Conservation (phyloP, 116 monocot genomes). For the Trichopus zeylanicus region DNA sequence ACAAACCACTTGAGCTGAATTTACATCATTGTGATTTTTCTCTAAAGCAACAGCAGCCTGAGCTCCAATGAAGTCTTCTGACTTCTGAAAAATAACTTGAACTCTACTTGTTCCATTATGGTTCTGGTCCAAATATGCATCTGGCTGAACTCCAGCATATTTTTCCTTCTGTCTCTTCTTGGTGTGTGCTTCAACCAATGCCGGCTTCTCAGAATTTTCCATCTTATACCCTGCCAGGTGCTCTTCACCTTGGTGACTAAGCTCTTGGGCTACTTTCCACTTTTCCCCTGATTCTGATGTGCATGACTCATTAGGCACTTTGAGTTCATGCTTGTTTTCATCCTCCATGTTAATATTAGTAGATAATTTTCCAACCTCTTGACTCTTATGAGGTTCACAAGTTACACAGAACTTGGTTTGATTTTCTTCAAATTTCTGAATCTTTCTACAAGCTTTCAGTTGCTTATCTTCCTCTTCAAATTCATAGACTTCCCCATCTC, state of each 20-base stretch:
- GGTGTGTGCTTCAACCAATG: constrained; percentile 1
- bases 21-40: neutral
- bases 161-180: constrained; percentile 7
- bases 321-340: constrained; percentile 4
- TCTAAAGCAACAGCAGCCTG: neutral
- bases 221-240: neutral
- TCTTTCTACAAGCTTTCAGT: constrained; percentile 4
- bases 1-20: constrained; percentile 3
- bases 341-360: neutral
- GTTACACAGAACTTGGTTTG: constrained; percentile 4
- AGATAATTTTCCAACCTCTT: constrained; percentile 4
- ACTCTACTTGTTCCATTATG: neutral
- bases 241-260: constrained; percentile 7
- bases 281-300: neutral
- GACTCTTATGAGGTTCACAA: constrained; percentile 10
- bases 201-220: constrained; percentile 6
- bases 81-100: neutral
- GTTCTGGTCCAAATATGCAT: neutral
- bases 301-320: neutral
- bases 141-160: constrained; percentile 1
- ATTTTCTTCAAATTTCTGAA: neutral
- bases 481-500: constrained; percentile 7
- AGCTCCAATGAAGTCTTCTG: neutral
- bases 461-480: constrained; percentile 10
- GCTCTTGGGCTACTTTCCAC: constrained; percentile 10